A percentile compares a stretch with the other conserved stretches of the same genome.
phyloP scores from a whole-genome alignment of 306 rosid species.

The Citrullus colocynthis region DNA sequence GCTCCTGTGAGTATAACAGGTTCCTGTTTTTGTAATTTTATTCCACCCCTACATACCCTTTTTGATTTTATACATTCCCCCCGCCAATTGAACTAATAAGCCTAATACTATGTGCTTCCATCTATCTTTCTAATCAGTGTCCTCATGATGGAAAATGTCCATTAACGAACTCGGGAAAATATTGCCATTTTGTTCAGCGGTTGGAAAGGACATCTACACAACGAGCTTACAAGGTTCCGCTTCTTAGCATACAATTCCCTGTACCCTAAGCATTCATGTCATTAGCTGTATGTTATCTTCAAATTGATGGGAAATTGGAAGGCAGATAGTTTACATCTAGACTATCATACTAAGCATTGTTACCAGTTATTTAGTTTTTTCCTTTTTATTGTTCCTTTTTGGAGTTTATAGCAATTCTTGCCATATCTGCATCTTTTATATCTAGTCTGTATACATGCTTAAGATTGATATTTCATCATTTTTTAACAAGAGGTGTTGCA shows the following conservation, averaged over 20 bases:
- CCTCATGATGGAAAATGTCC: constrained; percentile 94
- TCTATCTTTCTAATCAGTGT: constrained; percentile 44
- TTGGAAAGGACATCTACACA: constrained; percentile 88
- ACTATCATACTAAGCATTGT: not conserved
- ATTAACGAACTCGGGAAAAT: constrained; percentile 64
- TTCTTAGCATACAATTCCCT: constrained; percentile 12
- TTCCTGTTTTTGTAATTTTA: constrained; percentile 1
- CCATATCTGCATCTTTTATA: not conserved
- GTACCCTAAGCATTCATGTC: not conserved
- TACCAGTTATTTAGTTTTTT: not conserved
- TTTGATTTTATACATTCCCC: not conserved
- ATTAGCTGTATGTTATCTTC: too few relatives aligned
- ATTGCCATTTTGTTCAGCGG: constrained; percentile 89
- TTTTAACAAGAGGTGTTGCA: not conserved
- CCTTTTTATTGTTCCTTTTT: not conserved
- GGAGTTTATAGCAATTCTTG: not conserved
- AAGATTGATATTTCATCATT: not conserved
- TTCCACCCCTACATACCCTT: not conserved
- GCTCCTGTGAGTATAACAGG: constrained; percentile 65
- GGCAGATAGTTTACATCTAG: not conserved
- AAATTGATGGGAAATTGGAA: constrained; percentile 1
- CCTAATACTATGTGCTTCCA: constrained; percentile 2
- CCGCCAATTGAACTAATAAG: not conserved
- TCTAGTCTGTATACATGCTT: not conserved
- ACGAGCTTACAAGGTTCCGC: constrained; percentile 66